Conservation (phyloP, 192 early-diverging fungal genomes). For the Coemansia sp. region DNA sequence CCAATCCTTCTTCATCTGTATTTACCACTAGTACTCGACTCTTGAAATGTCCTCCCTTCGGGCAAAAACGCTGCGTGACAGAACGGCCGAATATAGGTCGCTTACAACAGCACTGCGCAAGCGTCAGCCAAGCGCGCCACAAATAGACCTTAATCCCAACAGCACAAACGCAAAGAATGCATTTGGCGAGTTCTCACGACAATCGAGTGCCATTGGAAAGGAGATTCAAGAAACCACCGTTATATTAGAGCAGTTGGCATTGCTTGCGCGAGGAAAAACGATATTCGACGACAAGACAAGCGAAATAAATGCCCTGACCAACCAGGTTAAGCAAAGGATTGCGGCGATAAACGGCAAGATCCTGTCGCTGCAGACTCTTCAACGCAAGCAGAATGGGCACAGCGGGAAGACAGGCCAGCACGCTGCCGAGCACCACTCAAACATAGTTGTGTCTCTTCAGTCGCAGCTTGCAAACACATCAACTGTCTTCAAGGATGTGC, state of each 20-base stretch:
- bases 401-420: slow-evolving; percentile 67
- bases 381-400: slow-evolving; percentile 57
- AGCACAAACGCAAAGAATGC: slow-evolving; percentile 32
- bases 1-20: slow-evolving; percentile 4
- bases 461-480: slow-evolving; percentile 89
- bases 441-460: slow-evolving; percentile 92
- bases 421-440: slow-evolving; percentile 84
- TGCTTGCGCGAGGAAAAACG: slow-evolving; percentile 91
- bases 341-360: slow-evolving; percentile 94
- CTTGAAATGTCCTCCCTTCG: slow-evolving; percentile 24
- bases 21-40: background rate
- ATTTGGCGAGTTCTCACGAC: slow-evolving; percentile 78
- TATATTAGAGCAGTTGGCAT: slow-evolving; percentile 84
- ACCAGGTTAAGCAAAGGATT: slow-evolving; percentile 94
- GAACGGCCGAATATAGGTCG: slow-evolving; percentile 88
- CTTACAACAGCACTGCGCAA: slow-evolving; percentile 72
- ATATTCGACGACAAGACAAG: slow-evolving; percentile 96
- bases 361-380: slow-evolving; percentile 69
- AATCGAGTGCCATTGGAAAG: slow-evolving; percentile 79
- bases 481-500: slow-evolving; percentile 88
- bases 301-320: slow-evolving; percentile 94
- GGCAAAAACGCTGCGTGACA: slow-evolving; percentile 56
- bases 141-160: slow-evolving; percentile 21
- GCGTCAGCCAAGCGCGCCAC: slow-evolving; percentile 33
- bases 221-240: slow-evolving; percentile 85